Evolutionary conservation across 106 monocot genomes (phyloP), one percentile per base, ranked within the genome.

Genomic region (Allium cepa): DNA sequence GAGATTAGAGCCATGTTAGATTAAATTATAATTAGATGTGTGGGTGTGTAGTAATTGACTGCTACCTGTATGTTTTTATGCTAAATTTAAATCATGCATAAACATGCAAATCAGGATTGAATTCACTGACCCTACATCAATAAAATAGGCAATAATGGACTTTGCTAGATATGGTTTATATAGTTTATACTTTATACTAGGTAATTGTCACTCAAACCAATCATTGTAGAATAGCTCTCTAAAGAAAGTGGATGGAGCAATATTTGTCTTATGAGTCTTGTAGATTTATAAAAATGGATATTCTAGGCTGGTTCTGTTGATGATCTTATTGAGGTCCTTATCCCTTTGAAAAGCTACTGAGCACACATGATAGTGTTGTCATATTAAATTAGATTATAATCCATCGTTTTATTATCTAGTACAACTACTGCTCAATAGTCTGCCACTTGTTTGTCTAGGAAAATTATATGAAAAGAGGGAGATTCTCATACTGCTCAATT

Each of bases 201-300:
- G 53, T 55, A 4, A 36, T 36, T 36, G 36, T 36, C 36, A 36
- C 36, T 4, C 36, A 36, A 36, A 36, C 36, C 36, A 36, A 36
- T 36, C 36, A 36, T 36, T 36, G 36, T 36, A 36, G 36, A 36
- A 36, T 36, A 36, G 36, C 36, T 55, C 53, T 55, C 11, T 15
- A 55, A 55, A 55, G 3, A 55, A 55, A 55, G 49, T 64, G 48
- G 64, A 16, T 12, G 64, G 64, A 48, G 64, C 15, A 15, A 64
- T 64, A 46, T 64, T 48, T 64, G 64, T 64, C 49, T 7, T 15
- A 55, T 55, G 53, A 55, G 15, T 55, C 11, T 3, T 11, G 15
- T 15, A 11, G 13, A 11, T 55, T 12, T 55, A 55, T 36, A 36
- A 36, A 55, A 55, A 15, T 55, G 15, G 53, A 55, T 55, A 55